Evolutionary conservation across 495 filamentous ascomycete genomes (phyloP), one percentile per base, ranked within the genome.

Genomic region (Diplogelasinospora grovesii): DNA sequence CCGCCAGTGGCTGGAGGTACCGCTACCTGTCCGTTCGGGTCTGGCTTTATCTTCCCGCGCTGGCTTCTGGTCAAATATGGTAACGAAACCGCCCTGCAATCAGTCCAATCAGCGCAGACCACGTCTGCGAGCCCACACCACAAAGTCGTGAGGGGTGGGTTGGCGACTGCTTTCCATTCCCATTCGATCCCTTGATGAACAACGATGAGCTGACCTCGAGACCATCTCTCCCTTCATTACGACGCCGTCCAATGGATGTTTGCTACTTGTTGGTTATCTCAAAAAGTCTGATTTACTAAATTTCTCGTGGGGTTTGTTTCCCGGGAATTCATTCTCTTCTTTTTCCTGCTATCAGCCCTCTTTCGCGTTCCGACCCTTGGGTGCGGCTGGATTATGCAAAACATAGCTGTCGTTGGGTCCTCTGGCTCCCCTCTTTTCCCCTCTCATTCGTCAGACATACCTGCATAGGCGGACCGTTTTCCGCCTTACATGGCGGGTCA

Each of bases 401-500:
- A 52, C 58, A 61, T 61, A 54, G 49, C 48, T n/a, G n/a, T n/a
- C n/a, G n/a, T n/a, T n/a, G n/a, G n/a, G n/a, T n/a, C n/a, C n/a
- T n/a, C n/a, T n/a, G 32, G 42, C 35, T 48, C 30, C n/a, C 48
- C 43, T 43, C 30, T 38, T 48, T 41, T 22, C 46, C 23, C 25
- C 36, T 61, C 57, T 46, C 41, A 61, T 61, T 61, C 56, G 58
- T 45, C 49, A 41, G 42, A 32, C 13, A 35, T 27, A 43, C 36
- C 57, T 63, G 60, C 60, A 63, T 52, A 57, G 41, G 60, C 60
- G 60, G 60, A 63, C 60, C 60, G 60, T 63, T 63, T 59, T 63
- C 60, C 60, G 60, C 60, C 60, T 50, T 57, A 61, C 57, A 63
- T 59, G 52, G 44, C 43, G 39, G n/a, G 49, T 54, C 54, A 54